Conservation (phyloP, 108 stramenopile genomes). For the Cyclotella distinguenda region DNA sequence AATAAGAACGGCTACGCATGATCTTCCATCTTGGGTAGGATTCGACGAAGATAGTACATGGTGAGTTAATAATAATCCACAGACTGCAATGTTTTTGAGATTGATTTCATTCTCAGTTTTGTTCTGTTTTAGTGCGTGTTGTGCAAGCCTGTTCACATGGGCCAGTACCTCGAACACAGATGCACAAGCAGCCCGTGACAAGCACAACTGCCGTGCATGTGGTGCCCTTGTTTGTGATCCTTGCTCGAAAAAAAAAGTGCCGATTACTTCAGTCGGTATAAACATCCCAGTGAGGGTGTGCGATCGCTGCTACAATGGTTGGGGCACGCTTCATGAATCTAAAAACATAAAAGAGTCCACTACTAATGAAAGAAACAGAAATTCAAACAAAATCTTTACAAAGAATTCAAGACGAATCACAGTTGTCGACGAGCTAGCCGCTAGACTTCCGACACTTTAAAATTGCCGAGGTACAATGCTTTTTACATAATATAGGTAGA, state of each 20-base stretch:
- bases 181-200: slow-evolving; percentile 91
- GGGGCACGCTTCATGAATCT: slow-evolving; percentile 55
- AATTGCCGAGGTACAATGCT: background rate
- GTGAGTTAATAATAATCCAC: slow-evolving; percentile 13
- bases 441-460: slow-evolving; percentile 52
- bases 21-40: slow-evolving; percentile 89
- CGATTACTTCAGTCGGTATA: slow-evolving; percentile 89
- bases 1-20: slow-evolving; percentile 64
- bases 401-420: slow-evolving; percentile 44
- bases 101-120: background rate
- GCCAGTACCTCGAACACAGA: slow-evolving; percentile 86
- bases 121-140: slow-evolving; percentile 55
- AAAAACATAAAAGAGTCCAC: slow-evolving; percentile 6
- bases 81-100: background rate
- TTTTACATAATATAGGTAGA: background rate
- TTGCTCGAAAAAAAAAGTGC: slow-evolving; percentile 83
- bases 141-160: slow-evolving; percentile 93
- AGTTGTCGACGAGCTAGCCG: slow-evolving; percentile 76
- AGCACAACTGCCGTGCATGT: slow-evolving; percentile 95
- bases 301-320: slow-evolving; percentile 93
- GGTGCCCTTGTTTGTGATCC: slow-evolving; percentile 94
- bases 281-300: slow-evolving; percentile 85
- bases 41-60: slow-evolving; percentile 85
- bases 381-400: slow-evolving; percentile 3
- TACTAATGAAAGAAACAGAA: background rate